Conservation (phyloP, 192 early-diverging fungal species). For the Neocallimastix lanati region DNA sequence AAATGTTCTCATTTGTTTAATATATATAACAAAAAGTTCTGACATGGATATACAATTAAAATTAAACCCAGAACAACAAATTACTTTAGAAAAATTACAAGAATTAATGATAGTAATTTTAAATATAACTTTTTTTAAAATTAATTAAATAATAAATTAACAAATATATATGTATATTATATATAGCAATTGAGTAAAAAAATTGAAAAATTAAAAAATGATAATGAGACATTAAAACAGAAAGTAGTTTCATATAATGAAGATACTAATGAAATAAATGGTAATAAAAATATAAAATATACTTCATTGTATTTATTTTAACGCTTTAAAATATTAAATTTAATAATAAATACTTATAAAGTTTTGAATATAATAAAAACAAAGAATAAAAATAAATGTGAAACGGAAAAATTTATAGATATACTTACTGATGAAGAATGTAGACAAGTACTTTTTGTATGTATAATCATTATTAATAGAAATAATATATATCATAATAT, state of each 20-base stretch:
- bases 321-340: no score
- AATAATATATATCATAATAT: no score
- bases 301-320: no score
- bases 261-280: not conserved
- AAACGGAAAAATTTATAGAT: not conserved
- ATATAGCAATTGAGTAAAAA: not conserved
- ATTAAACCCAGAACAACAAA: not conserved
- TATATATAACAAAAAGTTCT: not conserved
- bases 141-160: no score
- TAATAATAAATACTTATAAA: no score
- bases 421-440: not conserved
- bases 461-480: no score
- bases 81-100: not conserved
- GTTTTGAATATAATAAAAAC: no score
- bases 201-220: not conserved
- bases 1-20: not conserved
- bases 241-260: not conserved
- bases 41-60: not conserved
- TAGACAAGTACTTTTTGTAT: not conserved
- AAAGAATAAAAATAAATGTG: no score
- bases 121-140: no score
- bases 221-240: not conserved
- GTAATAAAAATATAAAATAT: not conserved
- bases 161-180: no score
- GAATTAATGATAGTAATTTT: not conserved